phyloP scores from a whole-genome alignment of 352 stramenopile species.

The Phytophthora ramorum region DNA sequence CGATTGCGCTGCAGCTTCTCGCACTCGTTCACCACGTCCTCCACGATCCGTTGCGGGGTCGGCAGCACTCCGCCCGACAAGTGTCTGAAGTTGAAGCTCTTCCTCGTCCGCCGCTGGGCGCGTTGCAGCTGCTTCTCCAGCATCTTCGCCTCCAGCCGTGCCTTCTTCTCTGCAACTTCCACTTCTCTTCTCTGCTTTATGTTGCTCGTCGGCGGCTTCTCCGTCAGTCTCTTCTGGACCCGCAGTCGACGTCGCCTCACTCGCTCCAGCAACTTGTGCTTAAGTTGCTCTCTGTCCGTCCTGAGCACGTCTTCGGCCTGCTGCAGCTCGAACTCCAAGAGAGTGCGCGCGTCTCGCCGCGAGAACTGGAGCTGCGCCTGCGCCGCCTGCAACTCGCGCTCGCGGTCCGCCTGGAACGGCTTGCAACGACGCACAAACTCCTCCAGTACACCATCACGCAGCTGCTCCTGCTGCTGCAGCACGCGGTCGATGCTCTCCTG shows the following conservation, averaged over 20 bases:
- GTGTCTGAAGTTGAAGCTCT: conserved; percentile 69
- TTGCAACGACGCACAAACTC: conserved; percentile 68
- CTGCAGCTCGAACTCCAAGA: conserved; percentile 82
- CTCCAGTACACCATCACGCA: conserved; percentile 54
- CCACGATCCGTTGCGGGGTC: conserved; percentile 42
- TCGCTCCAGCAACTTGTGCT: conserved; percentile 31
- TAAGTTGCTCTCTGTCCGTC: conserved; percentile 29
- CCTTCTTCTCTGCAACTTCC: background rate
- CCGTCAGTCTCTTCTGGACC: conserved; percentile 26
- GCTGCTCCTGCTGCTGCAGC: conserved; percentile 50
- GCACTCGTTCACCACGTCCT: conserved; percentile 41
- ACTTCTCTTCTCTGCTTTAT: conserved; percentile 6
- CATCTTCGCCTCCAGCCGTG: conserved; percentile 11
- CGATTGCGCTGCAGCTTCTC: conserved; percentile 30
- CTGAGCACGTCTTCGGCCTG: conserved; percentile 66
- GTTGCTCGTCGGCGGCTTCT: conserved; percentile 13
- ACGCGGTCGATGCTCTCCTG: conserved; percentile 85
- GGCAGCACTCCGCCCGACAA: conserved; percentile 53
- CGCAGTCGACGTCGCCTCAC: conserved; percentile 21
- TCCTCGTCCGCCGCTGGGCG: conserved; percentile 30
- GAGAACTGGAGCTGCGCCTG: conserved; percentile 61
- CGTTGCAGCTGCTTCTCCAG: conserved; percentile 37
- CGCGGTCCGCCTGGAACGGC: conserved; percentile 63
- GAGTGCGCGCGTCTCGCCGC: conserved; percentile 56
- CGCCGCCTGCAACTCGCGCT: conserved; percentile 57